Base-by-base conservation (phyloP, 2,329 filamentous ascomycete genomes). In the Colletotrichum sp. region DNA sequence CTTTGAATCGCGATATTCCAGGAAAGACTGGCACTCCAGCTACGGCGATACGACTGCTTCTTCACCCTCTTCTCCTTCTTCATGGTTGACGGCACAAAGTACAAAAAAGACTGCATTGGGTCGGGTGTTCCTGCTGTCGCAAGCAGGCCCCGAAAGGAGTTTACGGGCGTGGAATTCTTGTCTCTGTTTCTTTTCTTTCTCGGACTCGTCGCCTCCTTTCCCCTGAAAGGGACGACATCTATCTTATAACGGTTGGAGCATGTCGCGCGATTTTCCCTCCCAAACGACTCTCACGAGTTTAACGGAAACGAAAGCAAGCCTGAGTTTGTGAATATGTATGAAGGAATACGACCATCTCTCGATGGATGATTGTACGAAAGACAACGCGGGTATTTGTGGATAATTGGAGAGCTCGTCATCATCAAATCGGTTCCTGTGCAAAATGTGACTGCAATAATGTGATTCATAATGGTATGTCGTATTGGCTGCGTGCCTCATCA, bases 51-150 rank as follows among this genome's bases (percentile, higher is more conserved):
- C 26, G 62, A 32, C 38, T 52, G 24, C 34, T 48, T 48, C 21
- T n/a, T 52, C 58, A 14, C 13, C 30, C n/a, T n/a, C 26, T 61
- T 28, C 26, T 55, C 18, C 14, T 66, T n/a, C 10, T 55, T 38
- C 52, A 73, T 43, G 68, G 61, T 38, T 65, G 69, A 64, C 52
- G 61, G 61, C 28, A 36, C 68, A n/a, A 36, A 68, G 26, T 36
- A 63, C 38, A 63, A 69, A 73, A 34, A 64, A 36, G 18, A 61
- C 24, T 73, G 73, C 73, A 75, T 75, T 73, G 73, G 73, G 63
- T 69, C 28, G 69, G 56, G 56, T 24, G 26, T 59, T 21, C 34
- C 48, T 48, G 32, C 69, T 59, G 26, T 28, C 24, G 48, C 58
- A 9, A 38, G 24, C 24, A 48, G 56, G 26, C 24, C 18, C 73